Evolutionary conservation across 2,329 filamentous ascomycete genomes (phyloP).

Genomic region (Dactylellina leptospora): DNA sequence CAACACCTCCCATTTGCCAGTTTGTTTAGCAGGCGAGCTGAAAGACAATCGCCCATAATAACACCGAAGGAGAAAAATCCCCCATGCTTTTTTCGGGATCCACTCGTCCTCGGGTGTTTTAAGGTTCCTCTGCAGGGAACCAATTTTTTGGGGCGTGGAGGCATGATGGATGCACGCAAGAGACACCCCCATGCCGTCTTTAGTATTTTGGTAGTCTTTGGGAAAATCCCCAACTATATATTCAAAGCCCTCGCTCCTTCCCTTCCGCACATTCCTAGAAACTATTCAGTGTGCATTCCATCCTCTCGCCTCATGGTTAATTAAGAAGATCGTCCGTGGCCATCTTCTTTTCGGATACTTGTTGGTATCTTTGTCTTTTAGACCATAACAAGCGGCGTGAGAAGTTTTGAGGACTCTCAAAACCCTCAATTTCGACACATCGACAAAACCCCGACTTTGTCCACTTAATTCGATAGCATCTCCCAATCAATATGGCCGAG

Average conservation of each 20-base stretch:
- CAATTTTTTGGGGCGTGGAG: constrained; percentile 47
- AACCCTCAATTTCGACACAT: constrained; percentile 27
- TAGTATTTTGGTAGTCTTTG: constrained; percentile 2
- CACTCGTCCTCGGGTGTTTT: constrained; percentile 51
- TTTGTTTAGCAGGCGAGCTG: constrained; percentile 8
- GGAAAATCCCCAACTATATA: constrained; percentile 42
- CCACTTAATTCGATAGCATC: constrained; percentile 2
- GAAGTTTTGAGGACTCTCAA: constrained; percentile 48
- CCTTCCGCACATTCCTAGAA: constrained; percentile 21
- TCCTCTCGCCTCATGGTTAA: constrained; percentile 34
- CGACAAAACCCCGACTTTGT: constrained; percentile 4
- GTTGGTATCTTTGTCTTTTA: too few species aligned
- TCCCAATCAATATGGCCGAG: constrained; percentile 29
- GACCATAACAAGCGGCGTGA: constrained; percentile 15
- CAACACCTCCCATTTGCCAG: constrained; percentile 53
- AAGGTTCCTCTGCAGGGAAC: constrained; percentile 51
- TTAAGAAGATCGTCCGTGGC: constrained; percentile 45
- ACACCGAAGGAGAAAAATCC: constrained; percentile 29
- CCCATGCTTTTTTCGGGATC: constrained; percentile 54
- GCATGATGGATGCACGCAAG: constrained; percentile 45
- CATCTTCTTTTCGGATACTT: constrained; percentile 28
- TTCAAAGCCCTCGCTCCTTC: constrained; percentile 38
- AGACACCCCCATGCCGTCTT: constrained; percentile 31
- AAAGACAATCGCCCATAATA: constrained; percentile 14
- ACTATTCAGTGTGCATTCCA: constrained; percentile 39